Evolutionary conservation across 2,329 filamentous ascomycete species (phyloP).

Genomic region (Onygena corvina): DNA sequence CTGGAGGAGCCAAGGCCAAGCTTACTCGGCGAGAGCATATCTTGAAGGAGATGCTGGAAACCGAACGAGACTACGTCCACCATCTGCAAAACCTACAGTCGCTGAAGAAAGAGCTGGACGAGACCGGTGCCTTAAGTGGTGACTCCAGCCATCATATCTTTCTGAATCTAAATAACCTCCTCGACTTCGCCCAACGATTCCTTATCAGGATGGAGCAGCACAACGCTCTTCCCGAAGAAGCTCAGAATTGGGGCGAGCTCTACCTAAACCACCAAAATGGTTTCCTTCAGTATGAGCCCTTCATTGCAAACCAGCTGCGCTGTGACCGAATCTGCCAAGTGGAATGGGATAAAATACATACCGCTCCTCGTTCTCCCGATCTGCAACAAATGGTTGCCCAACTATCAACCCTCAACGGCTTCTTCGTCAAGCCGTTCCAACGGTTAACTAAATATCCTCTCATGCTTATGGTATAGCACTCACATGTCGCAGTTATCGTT

Average conservation of each 20-base stretch:
- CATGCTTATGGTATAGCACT: conserved; percentile 58
- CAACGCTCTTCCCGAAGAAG: conserved; percentile 62
- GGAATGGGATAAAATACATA: conserved; percentile 74
- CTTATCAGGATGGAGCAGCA: conserved; percentile 92
- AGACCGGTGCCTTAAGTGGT: conserved; percentile 74
- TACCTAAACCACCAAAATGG: conserved; percentile 75
- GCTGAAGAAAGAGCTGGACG: conserved; percentile 78
- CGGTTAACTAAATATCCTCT: conserved; percentile 88
- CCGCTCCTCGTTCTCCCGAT: conserved; percentile 53
- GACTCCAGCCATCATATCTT: conserved; percentile 92
- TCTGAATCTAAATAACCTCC: conserved; percentile 83
- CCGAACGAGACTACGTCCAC: conserved; percentile 94
- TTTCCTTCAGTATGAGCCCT: conserved; percentile 89
- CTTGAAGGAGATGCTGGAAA: conserved; percentile 81
- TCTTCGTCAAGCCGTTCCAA: conserved; percentile 93
- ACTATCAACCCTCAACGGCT: conserved; percentile 77
- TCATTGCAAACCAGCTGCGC: conserved; percentile 91
- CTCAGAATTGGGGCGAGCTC: conserved; percentile 89
- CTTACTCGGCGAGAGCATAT: conserved; percentile 74
- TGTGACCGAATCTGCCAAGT: conserved; percentile 73
- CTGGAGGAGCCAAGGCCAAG: conserved; percentile 39
- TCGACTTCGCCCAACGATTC: conserved; percentile 92
- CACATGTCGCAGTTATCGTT: neutral
- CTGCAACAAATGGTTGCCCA: conserved; percentile 67
- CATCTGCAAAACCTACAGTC: conserved; percentile 89